Base-by-base conservation (phyloP, 2,329 filamentous ascomycete genomes). In the Simplicillium aogashimaense region DNA sequence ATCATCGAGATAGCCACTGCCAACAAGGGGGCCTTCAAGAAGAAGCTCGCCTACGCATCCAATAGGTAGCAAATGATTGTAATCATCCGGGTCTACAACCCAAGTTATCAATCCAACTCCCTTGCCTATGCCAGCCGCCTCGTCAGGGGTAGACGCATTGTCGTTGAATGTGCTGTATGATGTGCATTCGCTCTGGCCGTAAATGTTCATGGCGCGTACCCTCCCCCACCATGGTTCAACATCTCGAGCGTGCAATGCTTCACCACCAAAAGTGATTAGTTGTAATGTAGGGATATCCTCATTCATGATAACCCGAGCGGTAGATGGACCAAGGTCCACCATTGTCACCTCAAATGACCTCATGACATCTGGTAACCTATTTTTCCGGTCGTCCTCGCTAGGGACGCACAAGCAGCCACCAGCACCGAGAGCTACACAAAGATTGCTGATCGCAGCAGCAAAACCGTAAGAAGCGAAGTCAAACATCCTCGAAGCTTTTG, bases 381-480 rank as follows among this genome's bases (percentile, higher is more conserved):
- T 17, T 15, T 35, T 25, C 20, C 38, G 29, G 7, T 31, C 32
- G 20, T 34, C 20, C 25, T 18, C 15, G 1, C 20, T 31, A 9
- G 40, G 40, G 14, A 42, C 37, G 11, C 36, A 39, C 6, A 42
- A 6, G n/a, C 36, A 39, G 7, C 31, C 36, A 2, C 36, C 40
- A 8, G 18, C 33, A 8, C 15, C 15, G 15, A 43, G 18, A 25
- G 41, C 37, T 4, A 35, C 16, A 12, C 40, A 16, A 6, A 43
- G 30, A 12, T 43, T 35, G 28, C 29, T 18, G 32, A 39, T 41
- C 3, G 29, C 25, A 4, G 35, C 38, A n/a, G 48, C 48, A 25
- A 50, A 50, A 11, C 34, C 41, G 31, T 47, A 46, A 2, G 45
- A 41, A 1, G 46, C 37, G 30, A 49, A 47, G n/a, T 50, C 37